Evolutionary conservation across 805 yeast genomes (phyloP).

Genomic region (Saccharomycopsis fibuligera): DNA sequence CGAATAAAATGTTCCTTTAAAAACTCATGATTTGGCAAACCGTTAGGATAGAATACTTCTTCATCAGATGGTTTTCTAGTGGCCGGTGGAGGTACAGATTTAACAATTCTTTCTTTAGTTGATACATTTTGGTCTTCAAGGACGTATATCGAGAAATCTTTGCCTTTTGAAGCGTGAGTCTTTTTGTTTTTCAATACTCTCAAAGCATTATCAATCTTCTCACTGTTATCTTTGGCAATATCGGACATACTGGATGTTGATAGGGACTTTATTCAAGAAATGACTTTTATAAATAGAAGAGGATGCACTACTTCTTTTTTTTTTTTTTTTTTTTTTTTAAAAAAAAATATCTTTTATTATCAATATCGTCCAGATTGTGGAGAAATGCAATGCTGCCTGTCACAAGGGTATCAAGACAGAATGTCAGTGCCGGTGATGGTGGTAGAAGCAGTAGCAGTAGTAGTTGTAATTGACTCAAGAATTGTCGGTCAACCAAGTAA

Average conservation of each 20-base stretch:
- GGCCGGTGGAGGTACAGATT: conserved; percentile 60
- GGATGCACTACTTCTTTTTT: too few species aligned
- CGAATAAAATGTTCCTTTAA: conserved; percentile 64
- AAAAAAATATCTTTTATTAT: too few species aligned
- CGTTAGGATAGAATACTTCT: conserved; percentile 55
- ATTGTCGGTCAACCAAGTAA: too few species aligned
- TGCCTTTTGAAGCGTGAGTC: conserved; percentile 9
- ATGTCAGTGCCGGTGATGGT: too few species aligned
- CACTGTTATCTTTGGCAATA: conserved; percentile 38
- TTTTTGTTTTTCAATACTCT: conserved; percentile 48
- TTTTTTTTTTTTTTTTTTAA: too few species aligned
- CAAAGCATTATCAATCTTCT: conserved; percentile 60
- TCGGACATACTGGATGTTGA: neutral
- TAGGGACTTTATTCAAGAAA: too few species aligned
- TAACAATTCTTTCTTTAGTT: conserved; percentile 46
- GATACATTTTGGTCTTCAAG: conserved; percentile 37
- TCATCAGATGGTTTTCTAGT: conserved; percentile 56
- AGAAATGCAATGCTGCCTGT: too few species aligned
- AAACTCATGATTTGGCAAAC: conserved; percentile 67
- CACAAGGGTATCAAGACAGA: too few species aligned
- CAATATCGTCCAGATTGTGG: too few species aligned
- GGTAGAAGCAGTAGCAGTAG: too few species aligned
- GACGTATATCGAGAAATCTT: conserved; percentile 35
- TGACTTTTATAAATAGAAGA: too few species aligned
- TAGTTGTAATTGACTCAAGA: too few species aligned